These are phyloP conservation scores for Groenewaldozyma auringiensis DNA, from an alignment of 1,139 yeast species.

Conservation along the genomic window DNA sequence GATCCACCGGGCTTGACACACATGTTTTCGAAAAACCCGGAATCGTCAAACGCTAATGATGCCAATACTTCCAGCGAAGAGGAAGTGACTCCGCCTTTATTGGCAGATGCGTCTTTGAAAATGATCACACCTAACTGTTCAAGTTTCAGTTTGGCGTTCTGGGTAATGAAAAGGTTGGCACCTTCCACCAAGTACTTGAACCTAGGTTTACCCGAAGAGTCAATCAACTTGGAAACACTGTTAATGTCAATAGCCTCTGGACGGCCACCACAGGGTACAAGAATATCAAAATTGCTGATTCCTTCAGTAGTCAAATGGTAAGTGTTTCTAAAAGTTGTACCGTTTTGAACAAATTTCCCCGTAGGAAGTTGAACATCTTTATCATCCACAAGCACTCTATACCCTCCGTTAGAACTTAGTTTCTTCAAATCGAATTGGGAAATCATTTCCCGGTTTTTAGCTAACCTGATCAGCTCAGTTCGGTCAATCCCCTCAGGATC, in stretches of 20 bases:
- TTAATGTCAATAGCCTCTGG: conserved; percentile 92
- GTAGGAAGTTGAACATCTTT: conserved; percentile 69
- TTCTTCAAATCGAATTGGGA: conserved; percentile 58
- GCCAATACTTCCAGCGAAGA: conserved; percentile 94
- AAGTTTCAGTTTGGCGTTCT: conserved; percentile 78
- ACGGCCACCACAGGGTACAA: conserved; percentile 99
- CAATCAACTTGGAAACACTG: conserved; percentile 67
- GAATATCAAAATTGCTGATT: conserved; percentile 48
- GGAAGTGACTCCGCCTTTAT: conserved; percentile 98
- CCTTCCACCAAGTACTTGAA: conserved; percentile 95
- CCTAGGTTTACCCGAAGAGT: conserved; percentile 61
- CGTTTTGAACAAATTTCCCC: conserved; percentile 69
- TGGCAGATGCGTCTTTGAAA: conserved; percentile 94
- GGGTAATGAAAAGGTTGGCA: conserved; percentile 92
- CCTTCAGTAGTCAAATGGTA: conserved; percentile 58
- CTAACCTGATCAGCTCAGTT: conserved; percentile 68
- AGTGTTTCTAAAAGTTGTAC: conserved; percentile 85
- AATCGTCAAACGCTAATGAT: conserved; percentile 84
- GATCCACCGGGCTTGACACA: conserved; percentile 42
- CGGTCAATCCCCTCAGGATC: conserved; percentile 88
- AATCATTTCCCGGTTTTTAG: conserved; percentile 70
- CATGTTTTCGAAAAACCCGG: conserved; percentile 67
- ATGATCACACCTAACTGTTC: conserved; percentile 82
- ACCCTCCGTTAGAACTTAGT: conserved; percentile 69
- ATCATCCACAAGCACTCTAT: conserved; percentile 80